Base-by-base conservation (phyloP, 805 yeast genomes). In the Isabelozyma gotoi region DNA sequence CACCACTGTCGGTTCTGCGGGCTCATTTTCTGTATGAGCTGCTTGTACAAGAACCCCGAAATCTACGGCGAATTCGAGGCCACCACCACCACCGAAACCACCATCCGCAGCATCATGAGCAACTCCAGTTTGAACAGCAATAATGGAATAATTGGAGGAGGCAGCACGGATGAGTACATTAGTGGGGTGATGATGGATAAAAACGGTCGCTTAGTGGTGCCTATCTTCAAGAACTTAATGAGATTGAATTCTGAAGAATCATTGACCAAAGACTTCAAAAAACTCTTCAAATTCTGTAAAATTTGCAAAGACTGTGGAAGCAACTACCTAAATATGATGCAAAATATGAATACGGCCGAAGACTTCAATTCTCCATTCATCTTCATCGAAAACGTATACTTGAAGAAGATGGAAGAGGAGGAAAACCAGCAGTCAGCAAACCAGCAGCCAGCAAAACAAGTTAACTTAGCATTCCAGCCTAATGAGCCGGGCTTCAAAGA, bases 1-100 rank as follows among this genome's bases (percentile, higher is more conserved):
- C 82, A 77, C 53, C 82, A 77, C 52, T 77, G 82, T 50, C 50
- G 82, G 14, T 76, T 71, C 46, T 77, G 82, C 55, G 82, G 82
- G 2, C 62, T 63, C 24, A 70, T 76, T 8, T 73, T 68, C 40
- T 77, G 82, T 48, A 58, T 51, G 12, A 52, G 50, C 24, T 66
- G 71, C 43, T 47, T 66, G 19, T 54, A 53, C 45, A 56, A 58
- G 36, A 41, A 32, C 19, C 39, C 44, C 17, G 52, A 48, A 29
- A 36, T 20, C 8, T 33, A 33, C 18, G 24, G 45, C 46, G 21
- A 24, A 2, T n/a, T 24, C 32, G 33, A 16, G 8, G 29, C 18
- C 17, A 44, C 41, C 38, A 20, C 45, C 36, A 39, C 43, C 3
- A 14, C 14, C 3, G 33, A 32, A 3, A 14, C 12, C n/a, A 15